Conservation (phyloP, 352 stramenopile genomes). For the Elongisporangium anandrum region DNA sequence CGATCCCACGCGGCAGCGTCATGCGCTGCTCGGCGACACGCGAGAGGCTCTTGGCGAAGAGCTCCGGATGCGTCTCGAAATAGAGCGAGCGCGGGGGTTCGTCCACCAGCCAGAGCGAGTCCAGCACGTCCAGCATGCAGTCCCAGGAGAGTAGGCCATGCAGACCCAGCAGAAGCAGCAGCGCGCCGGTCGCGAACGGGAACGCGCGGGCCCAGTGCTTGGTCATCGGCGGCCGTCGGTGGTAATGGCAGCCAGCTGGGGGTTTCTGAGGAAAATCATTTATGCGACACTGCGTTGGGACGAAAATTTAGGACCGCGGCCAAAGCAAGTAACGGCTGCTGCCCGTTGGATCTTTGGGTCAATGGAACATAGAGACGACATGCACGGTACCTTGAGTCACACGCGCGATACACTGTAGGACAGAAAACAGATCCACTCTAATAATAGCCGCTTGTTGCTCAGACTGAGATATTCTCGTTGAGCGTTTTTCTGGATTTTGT, state of each 20-base stretch:
- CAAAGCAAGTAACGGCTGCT: too few relatives aligned
- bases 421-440: background rate
- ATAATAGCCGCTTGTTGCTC: background rate
- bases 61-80: background rate
- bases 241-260: background rate
- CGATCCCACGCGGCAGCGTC: background rate
- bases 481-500: background rate
- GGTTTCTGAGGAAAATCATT: background rate
- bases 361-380: background rate
- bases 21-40: background rate
- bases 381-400: background rate
- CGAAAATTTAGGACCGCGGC: background rate
- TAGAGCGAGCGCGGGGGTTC: background rate
- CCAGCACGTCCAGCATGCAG: background rate
- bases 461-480: background rate
- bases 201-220: background rate
- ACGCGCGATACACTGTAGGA: background rate
- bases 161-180: background rate
- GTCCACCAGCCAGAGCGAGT: background rate
- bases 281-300: background rate
- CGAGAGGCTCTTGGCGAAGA: conserved; percentile 4
- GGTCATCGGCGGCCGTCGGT: background rate
- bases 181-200: background rate
- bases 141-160: background rate
- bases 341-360: background rate